Percentiles rank a stretch among this genome's conserved stretches.
These are phyloP conservation scores for Hyphodiscus sp. DNA, from an alignment of 2,329 filamentous ascomycete genomes.

Conservation along the genomic window DNA sequence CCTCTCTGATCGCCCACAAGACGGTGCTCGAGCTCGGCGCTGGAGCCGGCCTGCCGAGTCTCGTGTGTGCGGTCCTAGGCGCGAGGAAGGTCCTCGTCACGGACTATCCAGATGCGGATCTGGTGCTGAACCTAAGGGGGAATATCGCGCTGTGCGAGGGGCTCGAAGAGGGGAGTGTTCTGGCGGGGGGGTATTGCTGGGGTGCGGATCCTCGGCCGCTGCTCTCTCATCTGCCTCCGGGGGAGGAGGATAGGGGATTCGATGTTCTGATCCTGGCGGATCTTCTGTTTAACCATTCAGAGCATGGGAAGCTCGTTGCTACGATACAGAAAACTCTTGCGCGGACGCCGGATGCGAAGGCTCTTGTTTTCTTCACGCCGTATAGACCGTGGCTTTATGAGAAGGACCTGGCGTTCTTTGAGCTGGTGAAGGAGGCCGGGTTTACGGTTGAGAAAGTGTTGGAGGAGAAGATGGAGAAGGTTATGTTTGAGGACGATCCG, in stretches of 20 bases:
- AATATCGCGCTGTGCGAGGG: slow-evolving; percentile 50
- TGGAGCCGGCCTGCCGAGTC: slow-evolving; percentile 75
- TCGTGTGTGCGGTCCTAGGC: slow-evolving; percentile 68
- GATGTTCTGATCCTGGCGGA: slow-evolving; percentile 84
- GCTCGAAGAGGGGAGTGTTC: slow-evolving; percentile 33
- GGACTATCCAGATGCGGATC: slow-evolving; percentile 79
- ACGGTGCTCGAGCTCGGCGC: slow-evolving; percentile 86
- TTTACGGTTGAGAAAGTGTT: slow-evolving; percentile 74
- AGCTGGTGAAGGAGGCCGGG: slow-evolving; percentile 61
- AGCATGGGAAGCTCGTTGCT: slow-evolving; percentile 71
- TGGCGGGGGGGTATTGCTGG: slow-evolving; percentile 76
- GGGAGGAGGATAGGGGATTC: slow-evolving; percentile 41
- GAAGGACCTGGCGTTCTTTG: slow-evolving; percentile 83
- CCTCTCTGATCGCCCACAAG: slow-evolving; percentile 55
- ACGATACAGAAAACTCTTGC: slow-evolving; percentile 65
- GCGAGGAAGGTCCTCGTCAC: slow-evolving; percentile 71
- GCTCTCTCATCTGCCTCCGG: slow-evolving; percentile 44
- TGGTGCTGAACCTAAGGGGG: slow-evolving; percentile 71
- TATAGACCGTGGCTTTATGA: slow-evolving; percentile 87
- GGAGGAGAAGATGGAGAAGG: slow-evolving; percentile 75
- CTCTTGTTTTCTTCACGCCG: slow-evolving; percentile 88
- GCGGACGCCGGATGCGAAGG: slow-evolving; percentile 34
- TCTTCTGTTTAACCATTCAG: slow-evolving; percentile 83
- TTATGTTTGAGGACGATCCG: slow-evolving; percentile 83
- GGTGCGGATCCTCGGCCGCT: slow-evolving; percentile 58